Percentiles rank a stretch among this genome's conserved stretches.
These are phyloP conservation scores for Xylogone sp. DNA, from an alignment of 2,329 filamentous ascomycete species.

Conservation along the genomic window DNA sequence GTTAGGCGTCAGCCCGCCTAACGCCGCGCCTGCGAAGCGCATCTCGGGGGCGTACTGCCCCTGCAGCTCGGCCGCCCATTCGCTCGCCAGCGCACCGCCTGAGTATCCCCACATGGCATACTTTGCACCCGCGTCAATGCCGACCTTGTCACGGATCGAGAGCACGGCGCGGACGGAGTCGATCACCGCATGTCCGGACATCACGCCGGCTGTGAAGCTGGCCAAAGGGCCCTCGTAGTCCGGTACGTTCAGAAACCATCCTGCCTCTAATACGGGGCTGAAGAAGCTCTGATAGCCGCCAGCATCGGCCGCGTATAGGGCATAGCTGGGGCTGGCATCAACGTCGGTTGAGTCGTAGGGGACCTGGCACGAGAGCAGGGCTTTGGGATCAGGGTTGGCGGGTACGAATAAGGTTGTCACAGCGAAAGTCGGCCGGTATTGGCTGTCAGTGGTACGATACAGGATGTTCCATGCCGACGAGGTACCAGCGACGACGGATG, in stretches of 20 bases:
- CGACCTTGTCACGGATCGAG: background rate
- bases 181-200: conserved; percentile 5
- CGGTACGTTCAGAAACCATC: conserved; percentile 8
- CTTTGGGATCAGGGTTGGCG: conserved; percentile 23
- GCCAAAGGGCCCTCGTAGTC: conserved; percentile 10
- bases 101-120: conserved; percentile 49
- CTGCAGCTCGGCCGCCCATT: conserved; percentile 50
- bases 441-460: conserved; percentile 35
- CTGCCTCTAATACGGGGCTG: conserved; percentile 5
- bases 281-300: conserved; percentile 28
- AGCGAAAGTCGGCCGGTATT: conserved; percentile 31
- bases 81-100: conserved; percentile 48
- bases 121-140: background rate
- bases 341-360: conserved; percentile 35
- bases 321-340: conserved; percentile 36
- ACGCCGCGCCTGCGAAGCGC: conserved; percentile 41
- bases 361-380: conserved; percentile 39
- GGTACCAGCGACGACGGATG: conserved; percentile 8
- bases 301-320: conserved; percentile 31
- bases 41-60: conserved; percentile 50
- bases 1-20: conserved; percentile 45
- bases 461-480: conserved; percentile 31
- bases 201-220: conserved; percentile 5
- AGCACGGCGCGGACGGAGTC: conserved; percentile 9
- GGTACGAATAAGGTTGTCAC: conserved; percentile 37